Evolutionary conservation across 768 basidiomycete species (phyloP).

Genomic region (Podaxis rugospora): DNA sequence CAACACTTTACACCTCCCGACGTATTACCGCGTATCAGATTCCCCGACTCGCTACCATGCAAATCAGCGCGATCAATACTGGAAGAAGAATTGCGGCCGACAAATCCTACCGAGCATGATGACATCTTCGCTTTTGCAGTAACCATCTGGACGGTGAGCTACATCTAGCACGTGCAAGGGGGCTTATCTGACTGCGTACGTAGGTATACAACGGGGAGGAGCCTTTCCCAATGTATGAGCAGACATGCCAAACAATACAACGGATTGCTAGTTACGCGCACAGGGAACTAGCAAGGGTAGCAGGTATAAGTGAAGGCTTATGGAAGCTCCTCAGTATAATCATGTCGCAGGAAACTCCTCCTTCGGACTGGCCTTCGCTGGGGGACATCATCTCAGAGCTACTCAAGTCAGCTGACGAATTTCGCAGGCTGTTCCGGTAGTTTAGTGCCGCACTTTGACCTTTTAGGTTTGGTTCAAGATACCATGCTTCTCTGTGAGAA

Average conservation of each 20-base stretch:
- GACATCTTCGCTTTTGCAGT: constrained; percentile 2
- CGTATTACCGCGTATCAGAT: not conserved
- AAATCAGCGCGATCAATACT: not conserved
- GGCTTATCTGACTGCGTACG: not conserved
- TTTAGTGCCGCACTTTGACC: not conserved
- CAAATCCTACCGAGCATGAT: not conserved
- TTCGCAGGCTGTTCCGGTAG: not conserved
- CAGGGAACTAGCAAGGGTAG: not conserved
- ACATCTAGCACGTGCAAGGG: no score
- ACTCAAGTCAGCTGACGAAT: not conserved
- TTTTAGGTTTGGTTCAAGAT: no score
- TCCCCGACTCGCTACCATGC: not conserved
- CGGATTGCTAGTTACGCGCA: not conserved
- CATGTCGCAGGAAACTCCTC: not conserved
- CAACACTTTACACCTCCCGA: not conserved
- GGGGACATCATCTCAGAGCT: not conserved
- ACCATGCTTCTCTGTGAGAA: no score
- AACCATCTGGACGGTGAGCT: not conserved
- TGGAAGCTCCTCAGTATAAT: not conserved
- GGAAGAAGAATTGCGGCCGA: not conserved
- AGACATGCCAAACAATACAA: not conserved
- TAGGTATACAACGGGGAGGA: not conserved
- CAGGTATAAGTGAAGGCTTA: not conserved
- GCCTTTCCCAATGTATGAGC: not conserved
- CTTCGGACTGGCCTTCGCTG: not conserved